Percentiles rank a stretch among this genome's conserved stretches.
Conservation (phyloP, 139 green algal genomes). For the Gonium pectorale region DNA sequence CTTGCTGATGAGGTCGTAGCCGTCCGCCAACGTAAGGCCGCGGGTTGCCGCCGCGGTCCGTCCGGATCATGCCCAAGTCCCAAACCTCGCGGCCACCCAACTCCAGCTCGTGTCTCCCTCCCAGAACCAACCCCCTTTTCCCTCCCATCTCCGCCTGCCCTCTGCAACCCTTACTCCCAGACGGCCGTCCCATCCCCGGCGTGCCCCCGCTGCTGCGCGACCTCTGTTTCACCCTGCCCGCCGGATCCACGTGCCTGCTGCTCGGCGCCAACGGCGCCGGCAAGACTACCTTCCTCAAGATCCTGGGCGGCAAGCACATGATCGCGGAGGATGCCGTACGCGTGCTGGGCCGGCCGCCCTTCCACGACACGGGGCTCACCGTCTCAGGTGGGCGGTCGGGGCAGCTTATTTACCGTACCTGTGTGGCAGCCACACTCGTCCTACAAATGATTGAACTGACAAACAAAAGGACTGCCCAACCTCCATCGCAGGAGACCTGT, state of each 20-base stretch:
- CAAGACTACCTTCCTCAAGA: slow-evolving; percentile 91
- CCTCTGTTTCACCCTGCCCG: slow-evolving; percentile 72
- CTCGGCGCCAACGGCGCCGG: slow-evolving; percentile 90
- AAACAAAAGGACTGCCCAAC: too few relatives aligned
- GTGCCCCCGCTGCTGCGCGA: slow-evolving; percentile 76
- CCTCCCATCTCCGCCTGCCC: too few relatives aligned
- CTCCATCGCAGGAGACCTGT: slow-evolving; percentile 87
- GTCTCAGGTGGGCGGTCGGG: too few relatives aligned
- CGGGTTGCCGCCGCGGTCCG: too few relatives aligned
- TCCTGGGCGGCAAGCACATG: slow-evolving; percentile 95
- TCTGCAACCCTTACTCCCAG: slow-evolving; percentile 60
- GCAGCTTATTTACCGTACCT: too few relatives aligned
- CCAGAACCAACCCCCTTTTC: background rate
- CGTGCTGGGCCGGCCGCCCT: slow-evolving; percentile 89
- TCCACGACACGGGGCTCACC: slow-evolving; percentile 92
- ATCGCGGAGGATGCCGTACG: slow-evolving; percentile 61
- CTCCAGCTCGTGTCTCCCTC: too few relatives aligned
- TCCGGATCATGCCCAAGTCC: too few relatives aligned
- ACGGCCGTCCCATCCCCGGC: slow-evolving; percentile 81
- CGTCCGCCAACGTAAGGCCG: too few relatives aligned
- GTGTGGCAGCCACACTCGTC: too few relatives aligned
- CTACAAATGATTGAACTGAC: too few relatives aligned
- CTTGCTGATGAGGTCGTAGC: too few relatives aligned
- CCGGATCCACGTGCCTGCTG: slow-evolving; percentile 82
- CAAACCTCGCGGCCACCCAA: too few relatives aligned